A percentile compares a stretch with the other conserved stretches of the same genome.
phyloP scores from a whole-genome alignment of 768 basidiomycete species.

The Lentinula edodes region DNA sequence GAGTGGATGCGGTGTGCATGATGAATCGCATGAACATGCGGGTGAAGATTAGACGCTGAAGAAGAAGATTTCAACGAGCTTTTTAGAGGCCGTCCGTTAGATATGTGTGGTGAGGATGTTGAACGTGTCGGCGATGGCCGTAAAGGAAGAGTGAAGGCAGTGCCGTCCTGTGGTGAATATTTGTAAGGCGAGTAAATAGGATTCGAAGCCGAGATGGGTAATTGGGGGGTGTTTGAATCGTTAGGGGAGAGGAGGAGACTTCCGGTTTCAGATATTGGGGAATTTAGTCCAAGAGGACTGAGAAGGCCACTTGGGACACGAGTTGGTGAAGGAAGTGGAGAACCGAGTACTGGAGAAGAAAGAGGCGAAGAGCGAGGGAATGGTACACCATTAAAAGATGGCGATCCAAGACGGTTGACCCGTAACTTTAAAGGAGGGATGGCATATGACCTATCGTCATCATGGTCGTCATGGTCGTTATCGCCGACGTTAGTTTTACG shows the following conservation, averaged over 20 bases:
- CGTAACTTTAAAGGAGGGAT: constrained; percentile 17
- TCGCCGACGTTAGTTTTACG: too few species aligned
- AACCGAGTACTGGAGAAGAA: constrained; percentile 2
- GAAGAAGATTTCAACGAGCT: constrained; percentile 69
- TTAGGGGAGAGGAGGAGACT: constrained; percentile 15
- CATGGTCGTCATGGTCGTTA: constrained; percentile 18
- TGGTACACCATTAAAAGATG: constrained; percentile 10
- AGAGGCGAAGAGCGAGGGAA: constrained; percentile 14
- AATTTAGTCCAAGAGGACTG: not conserved
- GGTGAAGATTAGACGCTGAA: constrained; percentile 42
- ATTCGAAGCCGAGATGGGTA: constrained; percentile 7
- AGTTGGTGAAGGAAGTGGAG: constrained; percentile 5
- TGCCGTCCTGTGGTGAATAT: constrained; percentile 23
- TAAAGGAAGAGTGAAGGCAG: constrained; percentile 11
- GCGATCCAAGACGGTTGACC: not conserved
- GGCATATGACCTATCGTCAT: constrained; percentile 7
- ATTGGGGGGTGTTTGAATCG: constrained; percentile 3
- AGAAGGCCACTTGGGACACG: constrained; percentile 5
- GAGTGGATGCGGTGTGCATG: constrained; percentile 11
- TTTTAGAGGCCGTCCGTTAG: constrained; percentile 84
- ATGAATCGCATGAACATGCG: constrained; percentile 21
- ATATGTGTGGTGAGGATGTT: constrained; percentile 32
- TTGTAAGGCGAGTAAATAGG: constrained; percentile 37
- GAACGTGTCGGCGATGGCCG: constrained; percentile 22
- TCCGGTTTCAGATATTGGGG: constrained; percentile 7